Conservation (phyloP, 441 rosid species). For the Theobroma grandiflorum region DNA sequence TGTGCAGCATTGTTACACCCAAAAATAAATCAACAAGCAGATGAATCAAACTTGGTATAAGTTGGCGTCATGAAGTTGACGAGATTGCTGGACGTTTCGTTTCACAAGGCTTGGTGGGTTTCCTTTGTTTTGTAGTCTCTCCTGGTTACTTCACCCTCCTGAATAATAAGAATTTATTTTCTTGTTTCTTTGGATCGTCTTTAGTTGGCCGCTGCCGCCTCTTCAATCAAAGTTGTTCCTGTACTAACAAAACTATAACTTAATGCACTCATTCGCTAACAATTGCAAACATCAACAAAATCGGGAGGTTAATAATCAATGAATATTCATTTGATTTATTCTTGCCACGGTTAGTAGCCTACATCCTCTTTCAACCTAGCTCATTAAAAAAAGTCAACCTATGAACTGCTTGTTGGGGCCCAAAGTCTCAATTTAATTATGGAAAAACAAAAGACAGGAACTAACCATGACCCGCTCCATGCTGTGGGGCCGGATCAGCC, state of each 20-base stretch:
- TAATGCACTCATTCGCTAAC: neutral
- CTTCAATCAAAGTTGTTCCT: neutral
- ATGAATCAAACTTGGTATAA: neutral
- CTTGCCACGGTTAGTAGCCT: no score
- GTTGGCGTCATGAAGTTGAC: neutral
- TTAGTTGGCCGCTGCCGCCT: neutral
- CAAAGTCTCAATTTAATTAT: no score
- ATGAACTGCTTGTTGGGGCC: no score
- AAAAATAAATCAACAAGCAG: neutral
- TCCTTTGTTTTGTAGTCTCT: no score
- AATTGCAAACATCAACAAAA: neutral
- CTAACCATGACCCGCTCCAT: no score
- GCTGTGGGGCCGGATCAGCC: no score
- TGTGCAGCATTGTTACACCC: neutral
- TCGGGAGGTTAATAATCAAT: neutral
- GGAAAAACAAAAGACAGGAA: no score
- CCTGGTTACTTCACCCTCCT: neutral
- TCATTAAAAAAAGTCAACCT: no score
- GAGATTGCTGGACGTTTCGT: neutral
- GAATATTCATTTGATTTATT: no score
- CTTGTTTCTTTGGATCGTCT: neutral
- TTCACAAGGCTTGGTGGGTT: no score
- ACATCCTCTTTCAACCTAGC: no score
- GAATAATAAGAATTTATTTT: no score
- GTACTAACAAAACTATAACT: neutral